Base-by-base conservation (phyloP, 164 flowering plant species). In the Annona cherimola region DNA sequence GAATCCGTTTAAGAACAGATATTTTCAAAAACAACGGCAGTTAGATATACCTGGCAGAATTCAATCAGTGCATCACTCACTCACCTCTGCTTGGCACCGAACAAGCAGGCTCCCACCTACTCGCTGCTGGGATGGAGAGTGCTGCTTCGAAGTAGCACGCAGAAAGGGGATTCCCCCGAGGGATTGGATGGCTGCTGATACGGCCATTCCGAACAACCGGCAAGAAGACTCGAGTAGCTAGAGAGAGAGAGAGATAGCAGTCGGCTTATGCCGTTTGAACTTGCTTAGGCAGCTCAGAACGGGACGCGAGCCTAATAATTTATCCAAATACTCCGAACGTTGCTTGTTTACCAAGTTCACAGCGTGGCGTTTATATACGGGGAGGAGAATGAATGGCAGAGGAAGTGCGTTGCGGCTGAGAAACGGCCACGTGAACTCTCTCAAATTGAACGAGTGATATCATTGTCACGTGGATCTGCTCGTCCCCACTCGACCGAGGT, bases 121-220 rank as follows among this genome's bases (percentile, higher is more conserved):
- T 16, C 5, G 62, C 50, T n/a, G 64, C 6, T 6, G 63, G 9
- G 45, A 35, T 7, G 42, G 5, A 40, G 35, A 26, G 35, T 26
- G 35, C 35, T 19, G 4, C 26, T 11, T 40, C 12, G 46, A 60
- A 40, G 41, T 39, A 12, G 16, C 14, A 20, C 63, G 72, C 5
- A 62, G 65, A 65, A 43, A 42, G 35, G 62, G 11, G 14, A 3
- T 42, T 18, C 41, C 72, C 63, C 59, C 55, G 2, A 70, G 44
- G 63, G 50, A 59, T 14, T 59, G 72, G 5, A 70, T 26, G 3
- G 50, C 14, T 26, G 72, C 72, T 40, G 64, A 60, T 35, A 54
- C 18, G 72, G 72, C 72, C 72, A 70, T 70, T 60, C 26, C 4
- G 39, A 9, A 42, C 35, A 20, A 42, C 3, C n/a, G 35, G 0